Conservation (phyloP, 1,284 basidiomycete genomes). For the Puccinia novopanici region DNA sequence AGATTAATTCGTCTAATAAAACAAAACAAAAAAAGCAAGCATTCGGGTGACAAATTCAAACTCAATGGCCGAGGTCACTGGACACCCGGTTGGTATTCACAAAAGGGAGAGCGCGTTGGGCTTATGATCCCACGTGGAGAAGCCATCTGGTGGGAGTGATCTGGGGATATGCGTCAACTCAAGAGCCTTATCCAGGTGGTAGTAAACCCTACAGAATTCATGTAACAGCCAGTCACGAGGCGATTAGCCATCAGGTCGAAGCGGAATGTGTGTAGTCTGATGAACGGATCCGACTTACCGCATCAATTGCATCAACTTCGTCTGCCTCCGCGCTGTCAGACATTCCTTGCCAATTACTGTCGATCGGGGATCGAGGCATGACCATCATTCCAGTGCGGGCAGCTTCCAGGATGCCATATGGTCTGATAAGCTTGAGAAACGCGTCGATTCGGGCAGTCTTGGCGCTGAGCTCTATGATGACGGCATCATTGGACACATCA, state of each 20-base stretch:
- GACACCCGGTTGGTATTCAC: no score
- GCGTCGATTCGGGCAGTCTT: conserved; percentile 90
- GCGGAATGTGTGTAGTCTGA: conserved; percentile 38
- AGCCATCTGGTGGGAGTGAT: no score
- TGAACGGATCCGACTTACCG: conserved; percentile 86
- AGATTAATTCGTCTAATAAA: no score
- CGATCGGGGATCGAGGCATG: conserved; percentile 89
- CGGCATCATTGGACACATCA: conserved; percentile 88
- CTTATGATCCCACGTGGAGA: no score
- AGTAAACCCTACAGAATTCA: conserved; percentile 43
- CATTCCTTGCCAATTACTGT: conserved; percentile 64
- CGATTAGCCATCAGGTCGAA: not conserved
- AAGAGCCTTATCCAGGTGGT: conserved; percentile 28
- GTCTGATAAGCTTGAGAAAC: conserved; percentile 86
- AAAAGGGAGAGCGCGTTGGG: no score
- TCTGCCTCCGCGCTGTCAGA: conserved; percentile 64
- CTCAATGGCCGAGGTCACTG: no score
- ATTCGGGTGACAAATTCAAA: no score
- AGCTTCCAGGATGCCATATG: conserved; percentile 92
- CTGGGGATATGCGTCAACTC: no score
- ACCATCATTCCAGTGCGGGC: conserved; percentile 92
- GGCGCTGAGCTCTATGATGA: conserved; percentile 91
- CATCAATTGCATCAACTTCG: conserved; percentile 69
- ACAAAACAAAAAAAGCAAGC: no score
- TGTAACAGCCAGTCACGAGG: conserved; percentile 37